Evolutionary conservation across 352 stramenopile genomes (phyloP), one percentile per base, ranked within the genome.

Genomic region (Lagenidium giganteum): DNA sequence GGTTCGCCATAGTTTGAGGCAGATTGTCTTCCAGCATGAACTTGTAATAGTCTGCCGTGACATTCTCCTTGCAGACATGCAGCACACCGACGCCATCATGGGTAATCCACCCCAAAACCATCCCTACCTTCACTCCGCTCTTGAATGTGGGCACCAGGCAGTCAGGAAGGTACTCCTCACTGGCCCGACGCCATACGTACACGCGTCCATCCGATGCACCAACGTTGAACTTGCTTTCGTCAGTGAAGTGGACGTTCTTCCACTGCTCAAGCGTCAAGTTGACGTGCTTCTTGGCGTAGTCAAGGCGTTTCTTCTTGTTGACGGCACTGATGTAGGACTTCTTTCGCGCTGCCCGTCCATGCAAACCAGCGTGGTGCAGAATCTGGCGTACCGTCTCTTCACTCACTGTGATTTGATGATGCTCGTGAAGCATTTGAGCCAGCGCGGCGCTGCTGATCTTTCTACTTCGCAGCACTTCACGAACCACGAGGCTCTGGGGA

Each of bases 131-230:
- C 7, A 29, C 20, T 1, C 31, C 42, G 31, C 13, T 37, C 29
- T 50, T 50, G 42, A 42, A 42, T 9, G 31, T 41, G 5, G 29
- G 29, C 4, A 24, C 16, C 13, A 50, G 18, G 17, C 30, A 42
- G 7, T 50, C n/a, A 7, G 32, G 28, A 8, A 26, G n/a, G 29
- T 25, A 50, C 17, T 25, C 42, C 23, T 50, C 42, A 22, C 24
- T 4, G 21, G 30, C 9, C 3, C 34, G 32, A 30, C 42, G 42
- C 42, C 42, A 50, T 2, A 50, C 29, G 4, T 26, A 50, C 4
- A 50, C 17, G 11, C 29, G 30, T 18, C 30, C 42, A 1, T 6
- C 13, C 18, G 16, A 25, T 9, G 30, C 42, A 13, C 23, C 13
- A n/a, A 50, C 16, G 18, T 50, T 22, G 3, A 41, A 25, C 11